Percentiles rank a stretch among this genome's conserved stretches.
phyloP scores from a whole-genome alignment of 768 basidiomycete genomes.

The Mycena albidolilacea region DNA sequence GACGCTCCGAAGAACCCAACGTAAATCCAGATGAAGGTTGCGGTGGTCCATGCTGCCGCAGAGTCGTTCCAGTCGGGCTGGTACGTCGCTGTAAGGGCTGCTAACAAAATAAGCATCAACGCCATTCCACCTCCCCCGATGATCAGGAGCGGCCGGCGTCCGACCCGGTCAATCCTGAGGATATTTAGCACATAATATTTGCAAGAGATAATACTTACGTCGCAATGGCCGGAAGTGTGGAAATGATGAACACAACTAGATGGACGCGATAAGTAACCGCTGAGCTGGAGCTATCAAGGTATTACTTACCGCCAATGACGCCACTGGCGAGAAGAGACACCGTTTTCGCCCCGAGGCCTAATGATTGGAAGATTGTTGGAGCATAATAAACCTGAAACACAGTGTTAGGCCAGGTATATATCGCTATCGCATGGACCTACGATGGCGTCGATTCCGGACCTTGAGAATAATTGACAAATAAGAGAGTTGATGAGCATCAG shows the following conservation, averaged over 20 bases:
- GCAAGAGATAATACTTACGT: slow-evolving; percentile 14
- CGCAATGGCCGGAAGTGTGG: slow-evolving; percentile 16
- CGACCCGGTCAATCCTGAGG: slow-evolving; percentile 51
- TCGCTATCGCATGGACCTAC: slow-evolving; percentile 30
- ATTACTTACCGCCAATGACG: slow-evolving; percentile 51
- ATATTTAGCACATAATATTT: background rate
- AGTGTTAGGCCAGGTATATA: background rate
- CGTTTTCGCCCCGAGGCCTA: slow-evolving; percentile 57
- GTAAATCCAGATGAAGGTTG: slow-evolving; percentile 58
- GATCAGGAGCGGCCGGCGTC: slow-evolving; percentile 57
- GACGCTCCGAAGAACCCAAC: slow-evolving; percentile 53
- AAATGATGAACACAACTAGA: slow-evolving; percentile 35
- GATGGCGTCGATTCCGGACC: slow-evolving; percentile 47
- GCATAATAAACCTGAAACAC: slow-evolving; percentile 40
- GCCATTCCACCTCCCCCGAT: slow-evolving; percentile 54
- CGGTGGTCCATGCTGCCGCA: slow-evolving; percentile 47
- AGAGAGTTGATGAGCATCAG: background rate
- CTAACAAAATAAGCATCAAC: slow-evolving; percentile 41
- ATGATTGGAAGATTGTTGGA: slow-evolving; percentile 53
- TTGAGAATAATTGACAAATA: slow-evolving; percentile 6
- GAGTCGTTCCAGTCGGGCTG: slow-evolving; percentile 43
- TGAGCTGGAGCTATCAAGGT: background rate
- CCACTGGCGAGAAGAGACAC: slow-evolving; percentile 60
- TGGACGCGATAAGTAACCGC: background rate
- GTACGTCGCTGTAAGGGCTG: slow-evolving; percentile 35